Percentiles rank a stretch among this genome's conserved stretches.
phyloP scores from a whole-genome alignment of 169 alveolate genomes.

The Eimeria brunetti region DNA sequence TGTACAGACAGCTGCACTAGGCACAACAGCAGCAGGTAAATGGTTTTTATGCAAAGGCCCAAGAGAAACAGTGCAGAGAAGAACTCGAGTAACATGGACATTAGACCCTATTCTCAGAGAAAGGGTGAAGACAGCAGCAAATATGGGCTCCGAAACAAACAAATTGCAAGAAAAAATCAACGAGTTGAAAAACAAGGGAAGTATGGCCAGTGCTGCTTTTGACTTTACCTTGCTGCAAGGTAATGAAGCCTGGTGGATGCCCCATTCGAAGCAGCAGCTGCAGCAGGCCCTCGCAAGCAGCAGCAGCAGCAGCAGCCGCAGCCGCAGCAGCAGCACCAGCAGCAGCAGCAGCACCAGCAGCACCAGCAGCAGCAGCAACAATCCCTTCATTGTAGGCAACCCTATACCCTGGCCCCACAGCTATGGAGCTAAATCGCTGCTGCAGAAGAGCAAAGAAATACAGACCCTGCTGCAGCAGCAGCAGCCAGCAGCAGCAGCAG shows the following conservation, averaged over 20 bases:
- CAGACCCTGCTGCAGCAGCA: background rate
- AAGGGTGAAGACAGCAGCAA: background rate
- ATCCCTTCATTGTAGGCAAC: background rate
- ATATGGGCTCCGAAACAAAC: background rate
- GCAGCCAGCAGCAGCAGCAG: too few relatives aligned
- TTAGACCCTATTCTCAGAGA: background rate
- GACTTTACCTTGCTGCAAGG: background rate
- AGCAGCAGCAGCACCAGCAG: background rate
- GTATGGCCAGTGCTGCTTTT: background rate
- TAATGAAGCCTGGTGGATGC: background rate
- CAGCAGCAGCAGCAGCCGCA: background rate
- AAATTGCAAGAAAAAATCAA: background rate
- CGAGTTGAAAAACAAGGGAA: background rate
- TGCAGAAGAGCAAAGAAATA: background rate
- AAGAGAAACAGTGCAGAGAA: background rate
- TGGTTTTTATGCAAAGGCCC: conserved; percentile 4
- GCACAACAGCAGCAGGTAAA: background rate
- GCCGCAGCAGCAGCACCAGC: background rate
- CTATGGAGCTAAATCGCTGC: background rate
- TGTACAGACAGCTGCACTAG: background rate
- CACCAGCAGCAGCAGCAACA: background rate
- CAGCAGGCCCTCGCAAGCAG: background rate
- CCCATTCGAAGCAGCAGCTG: background rate
- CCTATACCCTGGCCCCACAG: background rate
- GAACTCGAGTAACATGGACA: background rate